Base-by-base conservation (phyloP, 108 stramenopile genomes). In the Cyclotella cryptica region DNA sequence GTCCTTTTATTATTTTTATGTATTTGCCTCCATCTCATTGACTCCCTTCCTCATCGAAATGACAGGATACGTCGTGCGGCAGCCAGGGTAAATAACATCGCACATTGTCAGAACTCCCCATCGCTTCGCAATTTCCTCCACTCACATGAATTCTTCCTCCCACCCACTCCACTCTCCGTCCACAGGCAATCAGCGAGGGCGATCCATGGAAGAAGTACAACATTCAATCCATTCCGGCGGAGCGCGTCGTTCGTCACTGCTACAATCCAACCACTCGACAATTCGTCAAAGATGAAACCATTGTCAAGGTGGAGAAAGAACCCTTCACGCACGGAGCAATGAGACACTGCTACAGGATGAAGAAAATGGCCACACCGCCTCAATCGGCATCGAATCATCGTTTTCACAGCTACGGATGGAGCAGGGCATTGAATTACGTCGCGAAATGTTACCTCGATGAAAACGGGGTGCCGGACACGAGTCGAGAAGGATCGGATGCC, bases 251-350 rank as follows among this genome's bases (percentile, higher is more conserved):
- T 66, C 86, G 94, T 18, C 90, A 95, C 65, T 42, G 72, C 44
- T 95, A 92, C 81, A 72, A 92, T 71, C 83, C 89, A 5, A 57
- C 45, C 5, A 77, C 90, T 10, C 76, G 83, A 44, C 79, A 84
- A 18, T 95, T 92, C 84, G 19, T 46, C 12, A 57, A 77, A 47
- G 88, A 92, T 39, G 80, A 86, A 71, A 86, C 88, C 17, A 89
- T 95, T 72, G 90, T 92, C 42, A 91, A 92, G 66, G 77, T 91
- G 21, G 86, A 92, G 65, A 76, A 61, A 60, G 70, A 80, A 40
- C 85, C 90, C 0, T 94, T 95, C 72, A 89, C 91, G 11, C 77
- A 90, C 44, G 94, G 94, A 0, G 94, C 94, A 13, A 92, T 93
- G 94, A 80, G 94, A 60, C 86, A 77, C 64, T 91, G 90, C 72